Conservation (phyloP, 257 asterid genomes). For the Solanum chilense region DNA sequence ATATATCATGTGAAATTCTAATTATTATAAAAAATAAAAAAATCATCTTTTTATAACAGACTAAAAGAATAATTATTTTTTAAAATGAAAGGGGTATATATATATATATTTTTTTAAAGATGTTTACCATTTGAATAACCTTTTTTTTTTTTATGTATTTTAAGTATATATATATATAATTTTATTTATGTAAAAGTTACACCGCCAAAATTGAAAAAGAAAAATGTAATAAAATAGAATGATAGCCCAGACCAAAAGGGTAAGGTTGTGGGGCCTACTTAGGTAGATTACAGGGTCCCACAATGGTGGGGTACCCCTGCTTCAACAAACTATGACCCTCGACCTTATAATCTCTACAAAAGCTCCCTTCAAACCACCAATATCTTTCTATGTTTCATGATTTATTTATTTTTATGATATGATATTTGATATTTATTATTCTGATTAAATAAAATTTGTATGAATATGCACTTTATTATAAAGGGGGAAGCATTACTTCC, state of each 20-base stretch:
- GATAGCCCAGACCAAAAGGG: background rate
- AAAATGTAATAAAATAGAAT: background rate
- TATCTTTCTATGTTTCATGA: background rate
- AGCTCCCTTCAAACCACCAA: slow-evolving; percentile 20
- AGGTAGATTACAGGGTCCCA: slow-evolving; percentile 5
- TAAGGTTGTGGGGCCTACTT: background rate
- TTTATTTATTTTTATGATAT: background rate
- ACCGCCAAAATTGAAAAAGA: background rate
- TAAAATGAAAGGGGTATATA: too few relatives aligned
- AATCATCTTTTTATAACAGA: too few relatives aligned
- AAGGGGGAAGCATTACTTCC: background rate
- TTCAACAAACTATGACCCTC: slow-evolving; percentile 44
- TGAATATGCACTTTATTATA: background rate
- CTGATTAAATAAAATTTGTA: background rate
- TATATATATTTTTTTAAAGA: too few relatives aligned
- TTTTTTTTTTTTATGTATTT: too few relatives aligned
- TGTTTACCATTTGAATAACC: too few relatives aligned
- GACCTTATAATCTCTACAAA: slow-evolving; percentile 66
- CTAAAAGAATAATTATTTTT: too few relatives aligned
- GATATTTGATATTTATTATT: background rate
- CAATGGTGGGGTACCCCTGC: slow-evolving; percentile 12
- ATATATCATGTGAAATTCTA: too few relatives aligned
- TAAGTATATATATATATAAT: too few relatives aligned
- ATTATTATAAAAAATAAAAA: too few relatives aligned
- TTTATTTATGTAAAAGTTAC: too few relatives aligned